Percentiles rank a stretch among this genome's conserved stretches.
Conservation (phyloP, 1,284 basidiomycete species). For the Irpex sp. region DNA sequence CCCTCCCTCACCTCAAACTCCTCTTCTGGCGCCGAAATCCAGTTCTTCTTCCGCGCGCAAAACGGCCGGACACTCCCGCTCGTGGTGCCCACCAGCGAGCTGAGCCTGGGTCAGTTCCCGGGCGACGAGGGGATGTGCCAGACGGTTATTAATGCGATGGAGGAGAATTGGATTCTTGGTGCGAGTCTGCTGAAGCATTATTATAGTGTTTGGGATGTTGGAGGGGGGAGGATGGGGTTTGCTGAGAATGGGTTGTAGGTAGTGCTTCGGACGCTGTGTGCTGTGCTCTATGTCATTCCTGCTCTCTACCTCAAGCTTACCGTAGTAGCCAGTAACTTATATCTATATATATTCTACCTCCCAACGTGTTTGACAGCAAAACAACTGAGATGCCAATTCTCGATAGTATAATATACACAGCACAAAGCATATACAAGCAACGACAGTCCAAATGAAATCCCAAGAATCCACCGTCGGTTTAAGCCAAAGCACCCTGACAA, state of each 20-base stretch:
- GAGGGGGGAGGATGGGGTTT: slow-evolving; percentile 44
- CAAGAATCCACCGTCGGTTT: not conserved
- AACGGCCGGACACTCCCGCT: not conserved
- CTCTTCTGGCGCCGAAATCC: not conserved
- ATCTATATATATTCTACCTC: too few species aligned
- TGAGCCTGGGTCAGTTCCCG: slow-evolving; percentile 54
- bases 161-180: slow-evolving; percentile 45
- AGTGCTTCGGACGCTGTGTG: too few species aligned
- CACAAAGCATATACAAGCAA: not conserved
- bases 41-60: not conserved
- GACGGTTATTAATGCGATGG: slow-evolving; percentile 53
- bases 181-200: slow-evolving; percentile 54
- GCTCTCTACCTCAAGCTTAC: too few species aligned
- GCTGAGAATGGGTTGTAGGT: slow-evolving; percentile 30
- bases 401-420: not conserved
- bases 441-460: not conserved
- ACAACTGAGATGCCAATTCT: too few species aligned
- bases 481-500: slow-evolving; percentile 5
- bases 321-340: too few species aligned
- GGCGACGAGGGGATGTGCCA: slow-evolving; percentile 44
- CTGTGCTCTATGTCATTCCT: too few species aligned
- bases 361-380: too few species aligned
- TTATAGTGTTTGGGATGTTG: slow-evolving; percentile 56
- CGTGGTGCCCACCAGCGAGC: slow-evolving; percentile 20
- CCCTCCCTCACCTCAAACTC: slow-evolving; percentile 43